Percentiles rank a stretch among this genome's conserved stretches.
These are phyloP conservation scores for Annulohypoxylon truncatum DNA, from an alignment of 2,329 filamentous ascomycete species.

Conservation along the genomic window DNA sequence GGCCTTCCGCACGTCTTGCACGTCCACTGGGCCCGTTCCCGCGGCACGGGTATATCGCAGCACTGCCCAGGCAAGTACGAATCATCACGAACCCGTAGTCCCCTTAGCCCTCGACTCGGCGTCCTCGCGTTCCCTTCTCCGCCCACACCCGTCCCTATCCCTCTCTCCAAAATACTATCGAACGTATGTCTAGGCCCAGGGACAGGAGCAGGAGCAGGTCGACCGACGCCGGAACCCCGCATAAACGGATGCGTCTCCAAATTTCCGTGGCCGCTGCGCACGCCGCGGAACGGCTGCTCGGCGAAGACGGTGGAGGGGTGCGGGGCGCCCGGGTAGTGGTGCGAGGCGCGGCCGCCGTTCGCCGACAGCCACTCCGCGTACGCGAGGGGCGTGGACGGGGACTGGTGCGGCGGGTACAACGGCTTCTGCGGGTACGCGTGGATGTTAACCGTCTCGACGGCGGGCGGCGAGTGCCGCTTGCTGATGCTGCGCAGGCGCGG, in stretches of 20 bases:
- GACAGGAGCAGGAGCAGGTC: not conserved
- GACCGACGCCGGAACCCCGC: not conserved
- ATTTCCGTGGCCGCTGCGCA: conserved; percentile 41
- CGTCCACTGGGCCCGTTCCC: not conserved
- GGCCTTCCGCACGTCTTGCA: conserved; percentile 44
- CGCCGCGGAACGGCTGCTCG: conserved; percentile 33
- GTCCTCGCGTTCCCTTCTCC: not conserved
- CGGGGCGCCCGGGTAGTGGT: not conserved
- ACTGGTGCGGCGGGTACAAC: conserved; percentile 40
- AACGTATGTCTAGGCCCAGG: not conserved
- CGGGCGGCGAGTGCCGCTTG: conserved; percentile 35
- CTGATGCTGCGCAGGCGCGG: conserved; percentile 17
- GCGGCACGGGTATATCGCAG: not conserved
- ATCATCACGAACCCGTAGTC: not conserved
- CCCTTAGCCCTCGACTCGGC: not conserved
- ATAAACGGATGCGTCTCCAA: conserved; percentile 40
- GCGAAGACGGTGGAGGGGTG: not conserved
- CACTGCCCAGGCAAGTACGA: not conserved
- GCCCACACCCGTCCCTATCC: not conserved
- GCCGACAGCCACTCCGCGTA: conserved; percentile 20
- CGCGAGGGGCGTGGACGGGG: conserved; percentile 28
- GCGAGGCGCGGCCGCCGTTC: not conserved
- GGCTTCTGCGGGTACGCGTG: conserved; percentile 48
- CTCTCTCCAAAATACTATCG: not conserved
- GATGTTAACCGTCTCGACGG: conserved; percentile 43